Evolutionary conservation across 2,329 filamentous ascomycete genomes (phyloP).

Genomic region (Gliomastix tumulicola): DNA sequence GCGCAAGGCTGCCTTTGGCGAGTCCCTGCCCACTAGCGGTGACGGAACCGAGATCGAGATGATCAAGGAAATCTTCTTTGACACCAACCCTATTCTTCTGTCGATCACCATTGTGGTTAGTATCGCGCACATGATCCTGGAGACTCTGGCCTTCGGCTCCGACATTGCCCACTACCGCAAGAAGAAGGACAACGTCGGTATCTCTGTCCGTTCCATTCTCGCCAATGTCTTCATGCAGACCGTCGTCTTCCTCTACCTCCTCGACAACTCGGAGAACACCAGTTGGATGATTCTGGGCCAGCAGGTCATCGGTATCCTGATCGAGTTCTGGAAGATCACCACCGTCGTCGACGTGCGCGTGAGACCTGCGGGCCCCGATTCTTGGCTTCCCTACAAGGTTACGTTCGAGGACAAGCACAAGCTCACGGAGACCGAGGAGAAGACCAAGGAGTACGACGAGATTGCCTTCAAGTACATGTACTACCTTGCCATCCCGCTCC

Average conservation of each 20-base stretch:
- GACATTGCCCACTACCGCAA: constrained; percentile 98
- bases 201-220: constrained; percentile 90
- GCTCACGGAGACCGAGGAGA: constrained; percentile 89
- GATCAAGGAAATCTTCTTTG: constrained; percentile 90
- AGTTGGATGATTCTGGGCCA: constrained; percentile 98
- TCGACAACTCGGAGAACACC: constrained; percentile 96
- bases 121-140: constrained; percentile 88
- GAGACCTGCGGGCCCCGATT: constrained; percentile 59
- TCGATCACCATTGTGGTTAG: constrained; percentile 78
- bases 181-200: constrained; percentile 98
- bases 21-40: constrained; percentile 65
- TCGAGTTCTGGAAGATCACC: constrained; percentile 86
- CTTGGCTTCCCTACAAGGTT: constrained; percentile 70
- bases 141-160: constrained; percentile 93
- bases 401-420: constrained; percentile 95
- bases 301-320: constrained; percentile 73
- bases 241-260: constrained; percentile 90
- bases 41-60: constrained; percentile 95
- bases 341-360: constrained; percentile 87
- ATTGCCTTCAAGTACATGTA: constrained; percentile 98
- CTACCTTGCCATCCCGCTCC: constrained; percentile 78
- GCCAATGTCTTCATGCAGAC: constrained; percentile 97
- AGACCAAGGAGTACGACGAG: constrained; percentile 97
- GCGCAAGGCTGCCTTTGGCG: constrained; percentile 68
- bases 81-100: constrained; percentile 89